Base-by-base conservation (phyloP, 495 filamentous ascomycete species). In the Aspergillus kassunensis region DNA sequence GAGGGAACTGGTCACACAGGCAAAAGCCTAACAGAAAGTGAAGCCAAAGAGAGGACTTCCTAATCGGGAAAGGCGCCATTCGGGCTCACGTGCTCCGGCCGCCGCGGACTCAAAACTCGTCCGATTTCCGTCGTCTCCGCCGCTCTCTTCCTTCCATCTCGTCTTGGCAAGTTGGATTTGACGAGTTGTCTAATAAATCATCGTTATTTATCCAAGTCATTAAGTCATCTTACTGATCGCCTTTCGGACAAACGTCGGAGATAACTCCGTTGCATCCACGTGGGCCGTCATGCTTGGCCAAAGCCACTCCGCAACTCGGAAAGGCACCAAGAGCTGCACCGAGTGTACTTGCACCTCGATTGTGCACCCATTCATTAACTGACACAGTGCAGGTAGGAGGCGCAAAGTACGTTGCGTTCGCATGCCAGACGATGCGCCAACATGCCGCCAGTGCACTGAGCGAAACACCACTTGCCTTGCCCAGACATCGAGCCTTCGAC, bases 241-340 rank as follows among this genome's bases (percentile, higher is more conserved):
- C 21, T 18, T 23, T 41, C 31, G 42, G 43, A 27, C 30, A 8
- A 34, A 23, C 18, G 13, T 35, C 19, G 30, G 2, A 24, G 4
- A 9, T 27, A 4, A 15, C 7, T 34, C 15, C 12, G n/a, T 40
- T 23, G 30, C 20, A 18, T 44, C 36, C 25, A 53, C 45, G 44
- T 44, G 19, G 25, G 21, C 21, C 40, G 6, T 27, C 11, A 53
- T 53, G 51, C 35, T n/a, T 53, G 3, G 42, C 31, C 51, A 53
- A 18, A 35, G 13, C 37, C 31, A 24, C 21, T 13, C 47, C 11
- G 36, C 34, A 10, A 31, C 44, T 18, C 56, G 70, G 5, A 72
- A 71, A 30, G 69, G 70, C 5, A 72, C 70, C 3, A 73, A 62
- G 41, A 73, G 70, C 50, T 73, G 70, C 55, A 55, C 59, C 5